These are phyloP conservation scores for Pichia sp. DNA, from an alignment of 1,139 yeast species.

Conservation along the genomic window DNA sequence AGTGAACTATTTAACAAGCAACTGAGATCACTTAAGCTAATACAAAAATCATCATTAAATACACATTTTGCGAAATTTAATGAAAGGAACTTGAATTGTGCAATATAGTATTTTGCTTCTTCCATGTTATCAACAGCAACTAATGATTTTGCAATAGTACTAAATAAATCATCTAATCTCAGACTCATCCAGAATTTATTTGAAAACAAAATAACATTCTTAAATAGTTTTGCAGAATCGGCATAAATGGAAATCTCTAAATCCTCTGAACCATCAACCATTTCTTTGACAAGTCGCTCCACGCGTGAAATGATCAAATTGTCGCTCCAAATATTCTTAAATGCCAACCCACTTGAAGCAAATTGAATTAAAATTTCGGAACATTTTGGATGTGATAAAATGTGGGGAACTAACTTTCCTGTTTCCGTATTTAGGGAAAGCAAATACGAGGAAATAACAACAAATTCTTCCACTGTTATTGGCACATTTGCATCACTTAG, in stretches of 20 bases:
- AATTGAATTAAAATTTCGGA: constrained; percentile 30
- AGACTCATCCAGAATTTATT: constrained; percentile 25
- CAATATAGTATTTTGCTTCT: constrained; percentile 27
- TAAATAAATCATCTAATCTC: constrained; percentile 13
- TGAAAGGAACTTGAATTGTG: constrained; percentile 36
- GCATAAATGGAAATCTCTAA: constrained; percentile 16
- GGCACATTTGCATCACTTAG: constrained; percentile 8
- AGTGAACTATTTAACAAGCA: constrained; percentile 15
- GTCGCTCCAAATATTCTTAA: constrained; percentile 19
- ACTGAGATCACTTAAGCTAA: constrained; percentile 12
- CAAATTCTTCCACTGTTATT: constrained; percentile 18
- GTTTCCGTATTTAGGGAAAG: constrained; percentile 8
- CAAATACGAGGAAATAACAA: constrained; percentile 17
- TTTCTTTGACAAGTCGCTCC: constrained; percentile 23
- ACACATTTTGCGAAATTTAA: constrained; percentile 23
- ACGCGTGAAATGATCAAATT: constrained; percentile 17
- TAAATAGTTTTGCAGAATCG: constrained; percentile 19
- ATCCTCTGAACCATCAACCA: constrained; percentile 24
- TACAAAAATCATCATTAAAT: constrained; percentile 20
- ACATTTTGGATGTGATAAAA: constrained; percentile 17
- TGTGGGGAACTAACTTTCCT: constrained; percentile 12
- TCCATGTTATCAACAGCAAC: constrained; percentile 25
- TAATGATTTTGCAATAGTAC: constrained; percentile 7
- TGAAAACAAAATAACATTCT: constrained; percentile 18
- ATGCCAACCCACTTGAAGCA: constrained; percentile 16